These are phyloP conservation scores for Hemileccinum rubropunctum DNA, from an alignment of 768 basidiomycete genomes.

Conservation along the genomic window DNA sequence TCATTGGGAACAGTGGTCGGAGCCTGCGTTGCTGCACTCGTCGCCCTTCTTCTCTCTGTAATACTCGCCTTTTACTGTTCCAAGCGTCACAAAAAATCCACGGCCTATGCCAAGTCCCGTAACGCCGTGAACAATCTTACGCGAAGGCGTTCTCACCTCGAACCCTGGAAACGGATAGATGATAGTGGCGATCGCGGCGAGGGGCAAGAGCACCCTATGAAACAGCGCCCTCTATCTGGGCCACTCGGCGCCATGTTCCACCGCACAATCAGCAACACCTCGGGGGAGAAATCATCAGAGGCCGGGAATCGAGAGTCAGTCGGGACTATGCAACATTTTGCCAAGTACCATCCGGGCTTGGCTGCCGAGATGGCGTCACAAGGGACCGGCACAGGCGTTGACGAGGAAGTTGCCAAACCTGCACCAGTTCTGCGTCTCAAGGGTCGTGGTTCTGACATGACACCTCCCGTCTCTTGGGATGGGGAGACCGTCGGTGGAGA, in stretches of 20 bases:
- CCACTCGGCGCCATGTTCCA: slow-evolving; percentile 64
- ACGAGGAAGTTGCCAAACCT: slow-evolving; percentile 17
- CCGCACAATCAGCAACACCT: slow-evolving; percentile 50
- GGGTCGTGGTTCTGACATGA: slow-evolving; percentile 38
- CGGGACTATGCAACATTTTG: slow-evolving; percentile 43
- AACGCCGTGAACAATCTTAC: slow-evolving; percentile 42
- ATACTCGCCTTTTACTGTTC: slow-evolving; percentile 55
- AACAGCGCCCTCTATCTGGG: slow-evolving; percentile 38
- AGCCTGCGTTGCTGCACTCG: slow-evolving; percentile 58
- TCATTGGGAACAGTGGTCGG: slow-evolving; percentile 54
- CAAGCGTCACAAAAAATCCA: slow-evolving; percentile 32
- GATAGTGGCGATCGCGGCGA: slow-evolving; percentile 50
- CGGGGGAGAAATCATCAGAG: slow-evolving; percentile 44
- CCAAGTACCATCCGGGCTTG: slow-evolving; percentile 55
- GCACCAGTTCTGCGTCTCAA: slow-evolving; percentile 43
- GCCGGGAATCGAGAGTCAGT: slow-evolving; percentile 34
- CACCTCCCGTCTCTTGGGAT: slow-evolving; percentile 49
- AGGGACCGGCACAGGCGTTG: slow-evolving; percentile 20
- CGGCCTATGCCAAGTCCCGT: slow-evolving; percentile 32
- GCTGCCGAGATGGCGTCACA: slow-evolving; percentile 50
- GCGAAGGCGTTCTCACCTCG: slow-evolving; percentile 41
- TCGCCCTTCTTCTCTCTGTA: slow-evolving; percentile 47
- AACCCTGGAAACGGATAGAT: slow-evolving; percentile 58
- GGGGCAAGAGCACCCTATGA: slow-evolving; percentile 38
- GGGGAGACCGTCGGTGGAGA: slow-evolving; percentile 44